These are phyloP conservation scores for Claviceps humidiphila DNA, from an alignment of 2,329 filamentous ascomycete species.

Conservation along the genomic window DNA sequence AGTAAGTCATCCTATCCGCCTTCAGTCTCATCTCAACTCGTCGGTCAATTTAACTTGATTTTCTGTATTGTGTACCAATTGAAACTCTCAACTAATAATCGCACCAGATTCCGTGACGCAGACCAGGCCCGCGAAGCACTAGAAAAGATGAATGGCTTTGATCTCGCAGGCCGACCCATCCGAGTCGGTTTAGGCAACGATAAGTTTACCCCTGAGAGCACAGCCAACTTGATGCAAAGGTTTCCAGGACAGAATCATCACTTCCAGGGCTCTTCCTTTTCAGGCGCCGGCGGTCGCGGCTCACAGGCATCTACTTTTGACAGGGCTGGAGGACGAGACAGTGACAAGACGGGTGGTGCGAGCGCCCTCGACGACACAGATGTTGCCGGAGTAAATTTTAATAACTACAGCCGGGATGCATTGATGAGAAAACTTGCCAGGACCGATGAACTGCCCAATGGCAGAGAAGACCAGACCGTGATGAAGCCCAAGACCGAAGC, in stretches of 20 bases:
- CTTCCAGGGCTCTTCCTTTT: constrained; percentile 85
- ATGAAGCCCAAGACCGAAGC: constrained; percentile 67
- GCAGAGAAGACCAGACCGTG: constrained; percentile 56
- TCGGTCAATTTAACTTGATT: too few species aligned
- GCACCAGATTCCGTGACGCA: constrained; percentile 68
- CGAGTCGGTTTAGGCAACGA: constrained; percentile 98
- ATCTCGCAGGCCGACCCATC: constrained; percentile 91
- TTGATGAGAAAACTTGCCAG: constrained; percentile 97
- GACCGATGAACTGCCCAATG: constrained; percentile 65
- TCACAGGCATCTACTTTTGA: constrained; percentile 81
- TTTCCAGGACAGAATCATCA: constrained; percentile 70
- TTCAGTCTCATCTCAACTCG: not conserved
- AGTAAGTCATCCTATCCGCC: constrained; percentile 48
- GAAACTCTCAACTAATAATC: too few species aligned
- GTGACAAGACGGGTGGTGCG: constrained; percentile 79
- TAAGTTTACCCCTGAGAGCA: constrained; percentile 98
- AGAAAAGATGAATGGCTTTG: constrained; percentile 99
- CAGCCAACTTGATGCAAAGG: constrained; percentile 80
- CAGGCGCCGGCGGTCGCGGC: constrained; percentile 76
- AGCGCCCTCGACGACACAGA: constrained; percentile 96
- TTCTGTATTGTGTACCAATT: too few species aligned
- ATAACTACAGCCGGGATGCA: constrained; percentile 95
- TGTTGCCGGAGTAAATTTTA: constrained; percentile 97
- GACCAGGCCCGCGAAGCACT: constrained; percentile 85
- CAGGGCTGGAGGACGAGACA: constrained; percentile 75